Base-by-base conservation (phyloP, 257 asterid genomes). In the Jacaranda mimosifolia region DNA sequence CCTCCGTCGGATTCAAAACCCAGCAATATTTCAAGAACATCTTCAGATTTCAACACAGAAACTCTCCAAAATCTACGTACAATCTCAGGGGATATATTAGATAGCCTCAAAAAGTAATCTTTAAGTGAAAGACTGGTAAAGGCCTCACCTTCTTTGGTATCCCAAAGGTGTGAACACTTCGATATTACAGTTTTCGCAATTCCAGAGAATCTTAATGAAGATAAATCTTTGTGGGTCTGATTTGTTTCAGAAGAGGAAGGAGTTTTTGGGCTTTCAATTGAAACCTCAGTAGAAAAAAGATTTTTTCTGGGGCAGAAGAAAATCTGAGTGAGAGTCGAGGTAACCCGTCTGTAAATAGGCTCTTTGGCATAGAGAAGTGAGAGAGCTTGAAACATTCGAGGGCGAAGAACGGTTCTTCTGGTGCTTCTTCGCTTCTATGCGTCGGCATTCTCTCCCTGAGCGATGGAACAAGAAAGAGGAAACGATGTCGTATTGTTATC, bases 1-100 rank as follows among this genome's bases (percentile, higher is more conserved):
- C 81, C 87, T 48, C 70, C 26, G 69, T 79, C 72, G 65, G 43
- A 82, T 45, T 87, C 91, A 82, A 89, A 92, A 82, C 85, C 90
- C 84, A 81, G 80, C 72, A 95, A 83, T 81, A 95, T 84, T 55
- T 95, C 94, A 80, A 83, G 88, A 58, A 95, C 84, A 86, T 93
- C 92, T 79, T 77, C 81, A 52, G 98, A 91, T 56, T 77, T 89
- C 79, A 91, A 51, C 26, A 39, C 89, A 53, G 86, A 70, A 71
- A 83, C 90, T 84, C 99, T 85, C 94, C 93, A 95, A 82, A 87
- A 95, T 74, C 89, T 82, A 79, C 97, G 96, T 56, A 86, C 64
- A 72, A 63, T 67, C 66, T 72, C 85, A 49, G 97, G 99, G 78
- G 85, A 88, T 72, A 86, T 63, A 74, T 63, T 17, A 45, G 97